A percentile compares a stretch with the other conserved stretches of the same genome.
phyloP scores from a whole-genome alignment of 306 rosid genomes.

The Trichosanthes truncata region DNA sequence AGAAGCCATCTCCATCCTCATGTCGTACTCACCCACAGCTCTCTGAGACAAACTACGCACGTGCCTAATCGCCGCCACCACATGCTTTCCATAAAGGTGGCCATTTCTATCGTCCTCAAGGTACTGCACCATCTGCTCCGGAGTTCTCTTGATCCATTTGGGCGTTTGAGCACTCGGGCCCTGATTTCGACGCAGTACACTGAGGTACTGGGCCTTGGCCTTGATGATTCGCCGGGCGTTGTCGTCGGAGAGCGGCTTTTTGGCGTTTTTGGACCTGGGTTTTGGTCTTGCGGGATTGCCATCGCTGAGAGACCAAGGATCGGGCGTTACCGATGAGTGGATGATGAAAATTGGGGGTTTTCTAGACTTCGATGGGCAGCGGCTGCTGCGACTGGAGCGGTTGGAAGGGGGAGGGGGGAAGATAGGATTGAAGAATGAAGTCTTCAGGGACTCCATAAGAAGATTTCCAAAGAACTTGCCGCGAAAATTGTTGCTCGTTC shows the following conservation, averaged over 20 bases:
- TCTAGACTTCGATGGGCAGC: background rate
- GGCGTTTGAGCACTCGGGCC: constrained; percentile 87
- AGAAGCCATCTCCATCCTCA: constrained; percentile 65
- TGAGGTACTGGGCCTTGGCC: constrained; percentile 48
- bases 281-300: constrained; percentile 55
- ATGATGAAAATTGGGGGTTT: constrained; percentile 9
- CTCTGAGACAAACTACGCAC: constrained; percentile 54
- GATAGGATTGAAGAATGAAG: constrained; percentile 33
- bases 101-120: constrained; percentile 67
- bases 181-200: constrained; percentile 60
- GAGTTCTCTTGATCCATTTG: constrained; percentile 72
- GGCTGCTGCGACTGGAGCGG: constrained; percentile 5
- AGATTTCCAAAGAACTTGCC: background rate
- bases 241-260: constrained; percentile 73
- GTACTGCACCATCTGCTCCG: constrained; percentile 86
- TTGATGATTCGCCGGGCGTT: constrained; percentile 90
- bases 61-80: constrained; percentile 66
- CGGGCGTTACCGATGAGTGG: constrained; percentile 39
- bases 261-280: constrained; percentile 41
- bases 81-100: constrained; percentile 66
- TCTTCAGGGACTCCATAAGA: constrained; percentile 43
- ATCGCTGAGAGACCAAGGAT: constrained; percentile 68
- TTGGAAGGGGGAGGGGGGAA: constrained; percentile 9
- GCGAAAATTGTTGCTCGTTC: background rate
- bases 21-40: constrained; percentile 42